These are phyloP conservation scores for Aspergillus thermomutatus DNA, from an alignment of 2,329 filamentous ascomycete species.

Conservation along the genomic window DNA sequence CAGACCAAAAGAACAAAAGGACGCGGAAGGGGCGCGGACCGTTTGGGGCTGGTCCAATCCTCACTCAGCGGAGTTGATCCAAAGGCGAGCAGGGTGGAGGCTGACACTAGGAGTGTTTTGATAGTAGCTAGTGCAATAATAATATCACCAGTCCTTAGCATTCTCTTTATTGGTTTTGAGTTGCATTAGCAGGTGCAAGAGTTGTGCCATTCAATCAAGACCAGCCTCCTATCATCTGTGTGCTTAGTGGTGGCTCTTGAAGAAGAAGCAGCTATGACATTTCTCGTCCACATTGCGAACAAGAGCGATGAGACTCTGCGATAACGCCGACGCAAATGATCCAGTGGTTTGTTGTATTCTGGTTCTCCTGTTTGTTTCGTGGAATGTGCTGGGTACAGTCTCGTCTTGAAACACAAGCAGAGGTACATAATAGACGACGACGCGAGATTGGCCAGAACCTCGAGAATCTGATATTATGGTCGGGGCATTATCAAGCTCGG, in stretches of 20 bases:
- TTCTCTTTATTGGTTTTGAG: background rate
- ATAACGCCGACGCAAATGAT: background rate
- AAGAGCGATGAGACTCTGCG: background rate
- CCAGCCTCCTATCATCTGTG: background rate
- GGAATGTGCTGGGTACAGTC: background rate
- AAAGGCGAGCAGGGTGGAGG: slow-evolving; percentile 15
- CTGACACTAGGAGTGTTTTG: slow-evolving; percentile 15
- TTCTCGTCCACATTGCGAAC: background rate
- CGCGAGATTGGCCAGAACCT: background rate
- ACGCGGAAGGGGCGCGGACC: slow-evolving; percentile 7
- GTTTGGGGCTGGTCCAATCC: slow-evolving; percentile 11
- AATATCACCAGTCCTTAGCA: background rate
- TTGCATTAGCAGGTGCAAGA: background rate
- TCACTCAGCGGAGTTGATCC: slow-evolving; percentile 12
- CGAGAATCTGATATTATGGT: background rate
- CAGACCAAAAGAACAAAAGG: background rate
- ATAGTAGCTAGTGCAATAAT: background rate
- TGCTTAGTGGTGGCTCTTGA: background rate
- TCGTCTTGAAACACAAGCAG: background rate
- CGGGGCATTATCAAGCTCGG: background rate
- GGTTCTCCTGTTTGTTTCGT: background rate
- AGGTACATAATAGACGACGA: background rate
- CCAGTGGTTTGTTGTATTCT: background rate
- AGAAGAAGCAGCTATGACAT: background rate
- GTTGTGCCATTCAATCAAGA: background rate